A percentile compares a stretch with the other conserved stretches of the same genome.
Evolutionary conservation across 345 rosid genomes (phyloP).

Genomic region (Cardamine resedifolia): DNA sequence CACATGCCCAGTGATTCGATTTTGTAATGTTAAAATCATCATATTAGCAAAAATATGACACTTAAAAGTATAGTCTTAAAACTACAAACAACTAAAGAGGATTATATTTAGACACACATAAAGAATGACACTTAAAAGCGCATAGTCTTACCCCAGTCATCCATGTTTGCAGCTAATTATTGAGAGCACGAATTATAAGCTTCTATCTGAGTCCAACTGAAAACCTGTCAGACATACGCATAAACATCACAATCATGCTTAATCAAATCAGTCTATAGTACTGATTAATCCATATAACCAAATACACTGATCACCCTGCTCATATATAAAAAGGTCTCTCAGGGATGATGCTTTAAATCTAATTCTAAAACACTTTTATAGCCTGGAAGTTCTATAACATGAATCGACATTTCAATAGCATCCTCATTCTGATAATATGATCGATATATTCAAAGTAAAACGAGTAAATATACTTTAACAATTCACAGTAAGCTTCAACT

Average conservation of each 20-base stretch:
- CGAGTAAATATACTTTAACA: neutral
- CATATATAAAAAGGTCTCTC: neutral
- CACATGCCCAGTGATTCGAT: neutral
- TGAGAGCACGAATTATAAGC: neutral
- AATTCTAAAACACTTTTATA: neutral
- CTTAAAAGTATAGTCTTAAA: neutral
- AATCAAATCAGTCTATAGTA: neutral
- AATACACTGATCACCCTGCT: neutral
- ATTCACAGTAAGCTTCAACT: neutral
- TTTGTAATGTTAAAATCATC: neutral
- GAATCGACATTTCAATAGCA: neutral
- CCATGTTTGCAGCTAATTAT: conserved; percentile 22
- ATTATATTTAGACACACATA: neutral
- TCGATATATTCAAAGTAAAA: neutral
- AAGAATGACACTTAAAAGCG: neutral
- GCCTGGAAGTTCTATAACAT: neutral
- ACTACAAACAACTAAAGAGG: neutral
- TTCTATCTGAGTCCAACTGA: neutral
- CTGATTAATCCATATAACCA: neutral
- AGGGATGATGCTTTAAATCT: neutral
- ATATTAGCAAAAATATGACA: neutral
- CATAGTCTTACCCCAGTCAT: conserved; percentile 37
- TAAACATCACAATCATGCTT: neutral
- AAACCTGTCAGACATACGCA: conserved; percentile 3
- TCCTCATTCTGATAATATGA: neutral